Percentiles rank a stretch among this genome's conserved stretches.
Conservation (phyloP, 2,329 filamentous ascomycete species). For the Stagonosporopsis tanaceti region DNA sequence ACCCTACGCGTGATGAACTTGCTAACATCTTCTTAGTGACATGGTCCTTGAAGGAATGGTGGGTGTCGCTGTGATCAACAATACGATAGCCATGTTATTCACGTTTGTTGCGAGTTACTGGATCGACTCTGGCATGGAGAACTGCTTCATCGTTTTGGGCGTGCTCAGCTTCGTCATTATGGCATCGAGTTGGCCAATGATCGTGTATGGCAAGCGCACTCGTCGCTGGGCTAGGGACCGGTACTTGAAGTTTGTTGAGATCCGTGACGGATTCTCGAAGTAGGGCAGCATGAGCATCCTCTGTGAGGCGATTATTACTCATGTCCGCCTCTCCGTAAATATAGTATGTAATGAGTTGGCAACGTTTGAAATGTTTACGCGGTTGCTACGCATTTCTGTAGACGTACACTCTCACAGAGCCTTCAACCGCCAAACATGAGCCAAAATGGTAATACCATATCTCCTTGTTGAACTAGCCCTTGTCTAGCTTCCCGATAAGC, state of each 20-base stretch:
- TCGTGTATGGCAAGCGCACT: constrained; percentile 26
- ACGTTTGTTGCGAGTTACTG: constrained; percentile 30
- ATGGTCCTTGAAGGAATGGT: constrained; percentile 34
- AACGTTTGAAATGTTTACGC: not conserved
- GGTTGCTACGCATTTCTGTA: not conserved
- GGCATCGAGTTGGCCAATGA: constrained; percentile 28
- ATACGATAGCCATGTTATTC: constrained; percentile 28
- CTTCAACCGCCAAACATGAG: not conserved
- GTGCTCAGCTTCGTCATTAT: constrained; percentile 30
- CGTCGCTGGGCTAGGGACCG: constrained; percentile 26
- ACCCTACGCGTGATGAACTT: not conserved
- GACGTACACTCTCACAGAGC: not conserved
- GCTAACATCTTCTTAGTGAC: constrained; percentile 16
- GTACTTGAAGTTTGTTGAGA: constrained; percentile 29
- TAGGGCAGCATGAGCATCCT: not conserved
- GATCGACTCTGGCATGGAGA: constrained; percentile 30
- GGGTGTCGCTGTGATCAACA: constrained; percentile 31
- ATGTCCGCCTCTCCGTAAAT: no score
- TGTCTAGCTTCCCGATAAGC: no score
- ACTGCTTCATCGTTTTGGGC: constrained; percentile 30
- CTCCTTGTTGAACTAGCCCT: no score
- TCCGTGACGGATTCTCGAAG: constrained; percentile 28
- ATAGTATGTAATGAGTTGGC: not conserved
- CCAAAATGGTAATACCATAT: no score
- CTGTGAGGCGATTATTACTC: not conserved